Base-by-base conservation (phyloP, 768 basidiomycete species). In the Chiua virens region DNA sequence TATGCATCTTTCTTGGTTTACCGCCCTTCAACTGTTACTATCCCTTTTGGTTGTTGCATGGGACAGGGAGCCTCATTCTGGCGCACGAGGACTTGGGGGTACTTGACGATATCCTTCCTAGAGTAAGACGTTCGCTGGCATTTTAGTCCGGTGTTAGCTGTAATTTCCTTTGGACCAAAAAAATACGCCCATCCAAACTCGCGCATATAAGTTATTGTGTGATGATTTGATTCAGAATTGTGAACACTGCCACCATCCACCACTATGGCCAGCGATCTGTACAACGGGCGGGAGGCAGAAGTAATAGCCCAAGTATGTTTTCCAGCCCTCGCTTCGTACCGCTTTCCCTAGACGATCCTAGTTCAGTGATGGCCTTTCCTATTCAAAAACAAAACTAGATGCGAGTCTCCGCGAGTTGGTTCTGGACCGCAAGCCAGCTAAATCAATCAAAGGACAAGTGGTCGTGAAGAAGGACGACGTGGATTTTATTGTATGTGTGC, bases 351-450 rank as follows among this genome's bases (percentile, higher is more conserved):
- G 75, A 49, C 59, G 14, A 14, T 11, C 37, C 72, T 15, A 83
- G 81, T 66, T 89, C 81, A 61, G 66, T 67, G 54, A 80, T 74
- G 58, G 80, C 78, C 44, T 80, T 80, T 47, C 73, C 77, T 69
- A 69, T 18, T 71, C 65, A 7, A 65, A 64, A 43, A 59, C 59
- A 21, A 71, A 58, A 30, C 59, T 71, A 10, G 67, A 71, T 21
- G 69, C 68, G 41, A 70, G 68, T 46, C 55, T 67, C 44, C 81
- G 86, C 39, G 87, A 81, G 69, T 76, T 83, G 25, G 62, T 76
- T 3, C 46, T 43, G 2, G 71, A 78, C 7, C 73, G 75, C 18
- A 78, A 84, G 35, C 71, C 79, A 13, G 78, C 79, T 46, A 91
- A 87, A 59, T 71, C 82, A 0, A 17, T 49, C 49, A 71, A 71